phyloP scores from a whole-genome alignment of 1,284 basidiomycete species.

The Ustilago hordei region DNA sequence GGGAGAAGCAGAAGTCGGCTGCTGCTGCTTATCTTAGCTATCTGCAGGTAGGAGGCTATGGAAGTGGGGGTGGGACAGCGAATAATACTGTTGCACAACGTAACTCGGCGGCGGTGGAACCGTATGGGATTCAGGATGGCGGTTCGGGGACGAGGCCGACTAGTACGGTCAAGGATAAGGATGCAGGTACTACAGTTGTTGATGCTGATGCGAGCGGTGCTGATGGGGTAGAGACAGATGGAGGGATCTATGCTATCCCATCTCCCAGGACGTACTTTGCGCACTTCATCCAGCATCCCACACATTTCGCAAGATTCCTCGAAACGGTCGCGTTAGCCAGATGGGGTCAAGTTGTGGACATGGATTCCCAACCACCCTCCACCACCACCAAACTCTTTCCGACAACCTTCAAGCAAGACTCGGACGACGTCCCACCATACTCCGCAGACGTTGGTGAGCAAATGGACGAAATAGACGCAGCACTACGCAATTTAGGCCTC shows the following conservation, averaged over 20 bases:
- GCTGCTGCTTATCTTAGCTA: constrained; percentile 55
- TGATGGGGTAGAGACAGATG: constrained; percentile 6
- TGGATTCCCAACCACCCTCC: constrained; percentile 27
- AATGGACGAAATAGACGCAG: constrained; percentile 27
- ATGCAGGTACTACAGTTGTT: constrained; percentile 10
- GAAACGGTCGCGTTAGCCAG: constrained; percentile 84
- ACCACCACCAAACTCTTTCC: constrained; percentile 3
- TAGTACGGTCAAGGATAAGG: constrained; percentile 25
- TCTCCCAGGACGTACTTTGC: constrained; percentile 90
- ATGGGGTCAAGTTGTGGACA: constrained; percentile 82
- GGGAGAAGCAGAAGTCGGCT: constrained; percentile 10
- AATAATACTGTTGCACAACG: constrained; percentile 28
- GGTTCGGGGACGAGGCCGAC: constrained; percentile 15
- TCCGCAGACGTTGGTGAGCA: constrained; percentile 10
- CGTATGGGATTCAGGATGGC: constrained; percentile 24
- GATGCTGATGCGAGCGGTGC: constrained; percentile 16
- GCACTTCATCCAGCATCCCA: constrained; percentile 90
- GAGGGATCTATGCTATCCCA: constrained; percentile 74
- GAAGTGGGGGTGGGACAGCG: constrained; percentile 17
- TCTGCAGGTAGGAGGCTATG: constrained; percentile 53
- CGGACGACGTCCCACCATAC: constrained; percentile 20
- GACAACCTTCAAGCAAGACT: not conserved
- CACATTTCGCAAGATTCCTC: constrained; percentile 85
- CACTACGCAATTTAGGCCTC: constrained; percentile 30
- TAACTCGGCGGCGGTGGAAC: constrained; percentile 37